A percentile compares a stretch with the other conserved stretches of the same genome.
phyloP scores from a whole-genome alignment of 805 yeast species.

The Debaryomyces tyrocola region DNA sequence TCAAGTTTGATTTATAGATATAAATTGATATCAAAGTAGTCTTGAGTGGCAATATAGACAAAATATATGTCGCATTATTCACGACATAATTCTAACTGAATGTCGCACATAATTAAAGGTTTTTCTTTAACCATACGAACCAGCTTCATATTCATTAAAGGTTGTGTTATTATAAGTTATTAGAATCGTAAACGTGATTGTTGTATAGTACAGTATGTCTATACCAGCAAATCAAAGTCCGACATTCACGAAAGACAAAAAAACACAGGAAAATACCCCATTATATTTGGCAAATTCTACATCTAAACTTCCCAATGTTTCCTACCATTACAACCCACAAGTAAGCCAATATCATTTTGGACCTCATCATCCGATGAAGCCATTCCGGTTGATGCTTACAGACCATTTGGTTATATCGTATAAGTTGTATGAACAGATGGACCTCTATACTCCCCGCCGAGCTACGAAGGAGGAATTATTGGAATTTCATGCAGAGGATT shows the following conservation, averaged over 20 bases:
- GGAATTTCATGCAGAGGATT: constrained; percentile 86
- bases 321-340: constrained; percentile 84
- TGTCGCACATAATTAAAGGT: neutral
- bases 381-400: constrained; percentile 88
- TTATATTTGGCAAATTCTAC: constrained; percentile 22
- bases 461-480: constrained; percentile 80
- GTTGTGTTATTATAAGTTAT: neutral
- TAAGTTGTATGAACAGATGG: constrained; percentile 87
- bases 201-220: constrained; percentile 4
- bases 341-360: constrained; percentile 87
- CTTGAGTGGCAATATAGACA: neutral
- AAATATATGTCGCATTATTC: neutral
- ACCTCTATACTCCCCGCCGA: constrained; percentile 75
- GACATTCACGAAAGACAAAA: constrained; percentile 35
- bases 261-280: constrained; percentile 34
- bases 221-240: constrained; percentile 16
- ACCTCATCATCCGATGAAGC: constrained; percentile 97
- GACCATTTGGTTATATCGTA: constrained; percentile 87
- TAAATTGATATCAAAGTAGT: too few species aligned
- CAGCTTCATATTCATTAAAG: neutral
- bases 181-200: neutral
- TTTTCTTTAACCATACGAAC: neutral
- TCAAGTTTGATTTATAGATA: too few species aligned
- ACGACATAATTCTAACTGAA: neutral
- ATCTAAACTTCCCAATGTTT: constrained; percentile 57